phyloP scores from a whole-genome alignment of 2,329 filamentous ascomycete genomes.

The Exophiala mesophila region DNA sequence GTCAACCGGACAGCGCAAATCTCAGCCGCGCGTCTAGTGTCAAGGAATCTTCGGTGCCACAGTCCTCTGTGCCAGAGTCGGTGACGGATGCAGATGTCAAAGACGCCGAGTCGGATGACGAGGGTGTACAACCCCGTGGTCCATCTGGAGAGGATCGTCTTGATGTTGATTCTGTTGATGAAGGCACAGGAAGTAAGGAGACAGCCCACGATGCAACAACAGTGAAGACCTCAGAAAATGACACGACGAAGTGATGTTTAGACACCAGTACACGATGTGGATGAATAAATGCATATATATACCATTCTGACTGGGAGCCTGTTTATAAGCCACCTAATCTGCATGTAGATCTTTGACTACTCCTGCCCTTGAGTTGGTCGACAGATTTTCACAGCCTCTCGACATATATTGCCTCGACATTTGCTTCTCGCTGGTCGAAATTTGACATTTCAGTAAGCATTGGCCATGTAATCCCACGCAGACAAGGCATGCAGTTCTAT shows the following conservation, averaged over 20 bases:
- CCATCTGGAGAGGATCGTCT: slow-evolving; percentile 16
- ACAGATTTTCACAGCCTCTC: no score
- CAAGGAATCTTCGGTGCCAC: slow-evolving; percentile 28
- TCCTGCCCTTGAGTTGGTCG: no score
- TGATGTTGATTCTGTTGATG: slow-evolving; percentile 8
- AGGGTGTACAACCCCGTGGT: slow-evolving; percentile 37
- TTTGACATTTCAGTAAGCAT: no score
- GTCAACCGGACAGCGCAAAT: slow-evolving; percentile 60
- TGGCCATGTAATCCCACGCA: no score
- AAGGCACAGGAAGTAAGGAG: not conserved
- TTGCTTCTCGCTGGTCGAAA: no score
- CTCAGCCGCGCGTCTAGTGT: slow-evolving; percentile 71
- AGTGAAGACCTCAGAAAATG: not conserved
- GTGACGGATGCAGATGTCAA: slow-evolving; percentile 1
- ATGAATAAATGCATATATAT: no score
- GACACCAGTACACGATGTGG: no score
- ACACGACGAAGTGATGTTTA: not conserved
- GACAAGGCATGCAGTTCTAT: no score
- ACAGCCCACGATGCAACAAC: not conserved
- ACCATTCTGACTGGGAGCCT: no score
- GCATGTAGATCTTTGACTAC: no score
- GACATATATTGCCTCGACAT: no score
- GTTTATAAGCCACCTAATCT: no score
- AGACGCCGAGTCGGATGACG: slow-evolving; percentile 33
- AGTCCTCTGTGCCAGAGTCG: slow-evolving; percentile 23